phyloP scores from a whole-genome alignment of 495 filamentous ascomycete species.

The Platismatia glauca region DNA sequence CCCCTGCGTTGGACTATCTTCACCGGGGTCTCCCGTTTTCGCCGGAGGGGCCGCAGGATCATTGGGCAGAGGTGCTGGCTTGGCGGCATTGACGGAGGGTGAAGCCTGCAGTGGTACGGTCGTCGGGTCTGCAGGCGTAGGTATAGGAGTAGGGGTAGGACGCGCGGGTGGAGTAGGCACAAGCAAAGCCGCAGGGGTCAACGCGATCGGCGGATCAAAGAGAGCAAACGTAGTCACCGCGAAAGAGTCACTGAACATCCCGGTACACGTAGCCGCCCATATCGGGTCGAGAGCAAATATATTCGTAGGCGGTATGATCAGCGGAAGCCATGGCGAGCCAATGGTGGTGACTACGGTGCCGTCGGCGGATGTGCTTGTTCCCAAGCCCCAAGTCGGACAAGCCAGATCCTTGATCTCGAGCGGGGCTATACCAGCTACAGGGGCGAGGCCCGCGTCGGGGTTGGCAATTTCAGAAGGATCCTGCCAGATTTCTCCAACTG shows the following conservation, averaged over 20 bases:
- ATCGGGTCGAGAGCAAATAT: constrained; percentile 5
- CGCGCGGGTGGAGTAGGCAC: background rate
- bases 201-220: background rate
- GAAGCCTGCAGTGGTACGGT: background rate
- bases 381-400: constrained; percentile 4
- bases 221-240: background rate
- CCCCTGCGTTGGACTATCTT: background rate
- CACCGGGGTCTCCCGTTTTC: background rate
- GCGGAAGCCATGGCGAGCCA: constrained; percentile 13
- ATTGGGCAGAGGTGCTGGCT: background rate
- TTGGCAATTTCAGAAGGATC: no score
- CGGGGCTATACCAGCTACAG: no score
- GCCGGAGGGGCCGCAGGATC: background rate
- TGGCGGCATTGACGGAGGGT: background rate
- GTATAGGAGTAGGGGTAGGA: background rate
- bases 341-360: background rate
- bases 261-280: background rate
- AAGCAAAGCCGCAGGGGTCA: background rate
- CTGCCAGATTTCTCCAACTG: no score
- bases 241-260: background rate
- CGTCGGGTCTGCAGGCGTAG: background rate
- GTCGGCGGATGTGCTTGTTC: background rate
- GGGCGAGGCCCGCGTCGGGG: no score
- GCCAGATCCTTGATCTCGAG: background rate
- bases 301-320: constrained; percentile 4